phyloP scores from a whole-genome alignment of 495 filamentous ascomycete species.

The Lasiosphaeria ovina region DNA sequence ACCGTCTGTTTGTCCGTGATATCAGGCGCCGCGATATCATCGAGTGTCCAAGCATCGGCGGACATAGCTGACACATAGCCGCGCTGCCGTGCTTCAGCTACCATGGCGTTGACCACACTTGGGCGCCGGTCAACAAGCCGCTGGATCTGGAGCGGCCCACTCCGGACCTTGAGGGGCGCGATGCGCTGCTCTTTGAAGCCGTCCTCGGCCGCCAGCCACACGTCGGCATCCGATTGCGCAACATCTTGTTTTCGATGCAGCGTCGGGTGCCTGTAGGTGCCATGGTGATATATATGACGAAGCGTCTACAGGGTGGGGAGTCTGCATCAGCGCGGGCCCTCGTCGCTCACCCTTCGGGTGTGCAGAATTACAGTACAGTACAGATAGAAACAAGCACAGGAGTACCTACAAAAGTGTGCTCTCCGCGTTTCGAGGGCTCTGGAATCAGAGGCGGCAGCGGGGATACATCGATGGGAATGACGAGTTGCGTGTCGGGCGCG shows the following conservation, averaged over 20 bases:
- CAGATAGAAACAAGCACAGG: neutral
- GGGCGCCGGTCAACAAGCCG: slow-evolving; percentile 77
- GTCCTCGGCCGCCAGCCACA: slow-evolving; percentile 67
- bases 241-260: slow-evolving; percentile 77
- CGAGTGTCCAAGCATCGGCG: slow-evolving; percentile 76
- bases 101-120: slow-evolving; percentile 69
- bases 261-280: slow-evolving; percentile 66
- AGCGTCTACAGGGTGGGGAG: slow-evolving; percentile 58
- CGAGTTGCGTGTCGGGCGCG: slow-evolving; percentile 22
- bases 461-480: slow-evolving; percentile 35
- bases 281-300: slow-evolving; percentile 89
- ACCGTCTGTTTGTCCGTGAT: slow-evolving; percentile 83
- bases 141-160: slow-evolving; percentile 64
- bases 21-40: slow-evolving; percentile 76
- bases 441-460: slow-evolving; percentile 39
- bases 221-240: slow-evolving; percentile 51
- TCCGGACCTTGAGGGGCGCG: slow-evolving; percentile 53
- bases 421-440: slow-evolving; percentile 37
- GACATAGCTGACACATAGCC: slow-evolving; percentile 59
- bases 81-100: slow-evolving; percentile 62
- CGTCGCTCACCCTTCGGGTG: neutral
- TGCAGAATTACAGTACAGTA: neutral
- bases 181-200: slow-evolving; percentile 46
- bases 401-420: slow-evolving; percentile 51
- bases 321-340: neutral